phyloP scores from a whole-genome alignment of 2,329 filamentous ascomycete species.

The Periconia sp. region DNA sequence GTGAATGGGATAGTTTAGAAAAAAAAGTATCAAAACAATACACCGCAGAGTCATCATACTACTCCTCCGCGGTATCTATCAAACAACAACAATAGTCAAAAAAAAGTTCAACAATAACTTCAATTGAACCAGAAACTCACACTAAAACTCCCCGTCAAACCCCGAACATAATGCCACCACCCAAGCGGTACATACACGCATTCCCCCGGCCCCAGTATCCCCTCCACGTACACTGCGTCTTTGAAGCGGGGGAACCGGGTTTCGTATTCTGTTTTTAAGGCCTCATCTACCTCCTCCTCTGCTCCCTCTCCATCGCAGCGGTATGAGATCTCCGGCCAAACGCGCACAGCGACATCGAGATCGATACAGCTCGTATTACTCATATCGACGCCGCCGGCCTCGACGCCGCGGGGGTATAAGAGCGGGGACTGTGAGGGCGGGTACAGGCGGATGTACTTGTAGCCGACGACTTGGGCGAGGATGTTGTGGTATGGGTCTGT shows the following conservation, averaged over 20 bases:
- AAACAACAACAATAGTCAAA: too few species aligned
- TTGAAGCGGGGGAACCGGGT: slow-evolving; percentile 57
- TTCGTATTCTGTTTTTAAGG: slow-evolving; percentile 28
- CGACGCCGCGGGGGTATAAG: slow-evolving; percentile 64
- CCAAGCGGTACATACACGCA: slow-evolving; percentile 86
- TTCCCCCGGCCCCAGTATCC: slow-evolving; percentile 78
- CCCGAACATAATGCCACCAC: slow-evolving; percentile 98
- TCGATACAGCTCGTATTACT: slow-evolving; percentile 84
- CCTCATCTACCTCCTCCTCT: slow-evolving; percentile 39
- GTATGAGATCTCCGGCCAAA: slow-evolving; percentile 33
- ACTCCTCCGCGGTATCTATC: too few species aligned
- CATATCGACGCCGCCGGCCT: slow-evolving; percentile 78
- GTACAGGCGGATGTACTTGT: slow-evolving; percentile 91
- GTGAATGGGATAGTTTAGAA: too few species aligned
- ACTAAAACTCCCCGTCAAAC: slow-evolving; percentile 83
- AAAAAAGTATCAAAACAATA: too few species aligned
- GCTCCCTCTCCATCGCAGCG: slow-evolving; percentile 2
- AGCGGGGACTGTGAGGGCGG: slow-evolving; percentile 61
- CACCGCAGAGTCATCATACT: too few species aligned
- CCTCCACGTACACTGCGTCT: slow-evolving; percentile 69
- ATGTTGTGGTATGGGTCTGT: slow-evolving; percentile 95
- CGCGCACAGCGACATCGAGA: slow-evolving; percentile 67
- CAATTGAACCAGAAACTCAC: slow-evolving; percentile 84
- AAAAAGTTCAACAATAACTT: too few species aligned
- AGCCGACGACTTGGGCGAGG: slow-evolving; percentile 82